Evolutionary conservation across 257 asterid species (phyloP), one percentile per base, ranked within the genome.

Genomic region (Nicotiana undulata): DNA sequence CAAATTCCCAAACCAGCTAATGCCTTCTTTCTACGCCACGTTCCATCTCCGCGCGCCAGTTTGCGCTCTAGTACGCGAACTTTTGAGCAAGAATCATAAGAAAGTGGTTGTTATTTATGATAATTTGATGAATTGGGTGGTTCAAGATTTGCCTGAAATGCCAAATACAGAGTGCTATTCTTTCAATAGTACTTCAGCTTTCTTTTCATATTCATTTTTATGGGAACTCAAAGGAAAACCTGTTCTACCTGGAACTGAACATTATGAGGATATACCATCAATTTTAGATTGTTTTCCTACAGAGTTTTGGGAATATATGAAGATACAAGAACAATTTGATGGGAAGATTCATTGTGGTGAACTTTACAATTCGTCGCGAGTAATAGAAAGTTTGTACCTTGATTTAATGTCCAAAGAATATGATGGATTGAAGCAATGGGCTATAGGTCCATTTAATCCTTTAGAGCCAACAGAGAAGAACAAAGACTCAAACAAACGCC

Each of bases 351-450:
- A 75, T 22, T 85, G 92, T 7, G 94, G 97, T 16, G 75, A 91
- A 81, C 85, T 91, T 77, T 88, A 91, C 87, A 92, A 92, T 85
- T 80, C 94, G 17, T 86, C 88, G 83, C 81, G 84, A 76, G 81
- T 53, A 10, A 75, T 92, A 2, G 96, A 92, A 66, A 80, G 87
- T 15, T 81, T 56, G 18, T 90, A 82, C 59, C 37, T 32, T 32
- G 7, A 32, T 5, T 32, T 32, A 32, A 32, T 32, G 37, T 4
- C 32, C 32, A 29, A 49, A 51, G 78, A 86, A 2, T 84, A 81
- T 10, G 88, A 85, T 4, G 77, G 80, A 4, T 82, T 83, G 76
- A 88, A 63, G 13, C 89, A 13, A 82, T 5, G 17, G 32, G 32
- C 32, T 29, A 29, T 29, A 29, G 32, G 32, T 29, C 32, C 32